Conservation (phyloP, 139 green algal genomes). For the Spirogloea muscicola region DNA sequence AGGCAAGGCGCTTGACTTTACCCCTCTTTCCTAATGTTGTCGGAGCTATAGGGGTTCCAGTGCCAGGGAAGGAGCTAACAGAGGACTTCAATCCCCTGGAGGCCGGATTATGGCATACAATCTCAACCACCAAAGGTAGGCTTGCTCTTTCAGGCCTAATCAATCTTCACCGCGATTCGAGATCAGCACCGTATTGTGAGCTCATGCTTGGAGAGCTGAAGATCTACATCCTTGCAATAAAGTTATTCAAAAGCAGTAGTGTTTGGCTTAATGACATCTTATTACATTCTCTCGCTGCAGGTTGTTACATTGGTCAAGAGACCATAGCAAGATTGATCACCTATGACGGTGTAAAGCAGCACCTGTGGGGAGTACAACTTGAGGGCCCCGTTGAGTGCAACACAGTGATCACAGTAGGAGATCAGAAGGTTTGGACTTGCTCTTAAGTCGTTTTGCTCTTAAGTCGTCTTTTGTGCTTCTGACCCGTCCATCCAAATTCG, state of each 20-base stretch:
- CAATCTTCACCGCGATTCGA: no score
- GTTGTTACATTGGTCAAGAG: slow-evolving; percentile 51
- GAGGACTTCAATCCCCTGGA: slow-evolving; percentile 49
- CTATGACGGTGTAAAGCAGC: slow-evolving; percentile 49
- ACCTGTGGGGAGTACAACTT: slow-evolving; percentile 43
- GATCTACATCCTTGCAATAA: no score
- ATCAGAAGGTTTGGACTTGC: slow-evolving; percentile 1
- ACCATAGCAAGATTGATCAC: slow-evolving; percentile 49
- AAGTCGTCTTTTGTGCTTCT: background rate
- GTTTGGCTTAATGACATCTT: no score
- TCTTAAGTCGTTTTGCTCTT: slow-evolving; percentile 1
- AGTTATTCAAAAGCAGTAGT: no score
- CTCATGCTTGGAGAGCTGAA: no score
- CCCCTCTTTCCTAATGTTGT: background rate
- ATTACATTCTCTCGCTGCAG: no score
- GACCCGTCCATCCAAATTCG: no score
- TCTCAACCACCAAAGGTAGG: slow-evolving; percentile 47
- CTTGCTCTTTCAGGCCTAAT: no score
- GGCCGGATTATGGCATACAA: slow-evolving; percentile 35
- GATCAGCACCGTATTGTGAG: no score
- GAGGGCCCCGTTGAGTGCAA: background rate
- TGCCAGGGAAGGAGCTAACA: slow-evolving; percentile 42
- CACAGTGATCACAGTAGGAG: slow-evolving; percentile 5
- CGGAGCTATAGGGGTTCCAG: slow-evolving; percentile 26
- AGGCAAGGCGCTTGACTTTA: no score